Evolutionary conservation across 2,329 filamentous ascomycete genomes (phyloP), one percentile per base, ranked within the genome.

Genomic region (Fusarium nematophilum): DNA sequence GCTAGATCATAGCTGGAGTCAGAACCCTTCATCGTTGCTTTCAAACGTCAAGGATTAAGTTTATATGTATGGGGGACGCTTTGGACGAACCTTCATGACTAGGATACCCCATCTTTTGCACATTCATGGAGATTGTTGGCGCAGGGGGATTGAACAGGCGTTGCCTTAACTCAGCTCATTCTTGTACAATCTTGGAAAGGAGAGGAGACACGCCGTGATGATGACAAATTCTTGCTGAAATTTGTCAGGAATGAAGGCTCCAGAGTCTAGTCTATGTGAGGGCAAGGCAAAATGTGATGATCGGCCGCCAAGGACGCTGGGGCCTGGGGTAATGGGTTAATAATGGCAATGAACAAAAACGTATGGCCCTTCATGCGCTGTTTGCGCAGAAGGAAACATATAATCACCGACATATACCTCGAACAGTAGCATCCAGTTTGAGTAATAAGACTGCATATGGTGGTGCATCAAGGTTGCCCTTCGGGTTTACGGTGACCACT

Each of bases 91-190:
- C 50, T 50, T 50, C 26, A 47, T 39, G 52, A 42, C 62, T 43
- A 53, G 47, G 54, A 64, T 64, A 64, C 62, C 57, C 48, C 26
- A 52, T 59, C n/a, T 51, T 57, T 65, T 44, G 30, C 25, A 56
- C 39, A 30, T 31, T 42, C n/a, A 21, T 37, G 13, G 14, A 27
- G 29, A 17, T 18, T 34, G 23, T 53, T 30, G 39, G 54, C 21
- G 34, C 31, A 38, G 40, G 15, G 40, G 21, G 46, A 7, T 26
- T 18, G 30, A 33, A 4, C 18, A 9, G n/a, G 39, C 59, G 15
- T 21, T 17, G 13, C 37, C 11, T 29, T 21, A 15, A 33, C 25
- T 13, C 14, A 34, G 15, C 17, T 18, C 21, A 23, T 38, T 9
- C 27, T 54, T 54, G 42, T 48, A 44, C 10, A 38, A 26, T 44